These are phyloP conservation scores for Sphagnurus paluster DNA, from an alignment of 1,284 basidiomycete genomes.

Conservation along the genomic window DNA sequence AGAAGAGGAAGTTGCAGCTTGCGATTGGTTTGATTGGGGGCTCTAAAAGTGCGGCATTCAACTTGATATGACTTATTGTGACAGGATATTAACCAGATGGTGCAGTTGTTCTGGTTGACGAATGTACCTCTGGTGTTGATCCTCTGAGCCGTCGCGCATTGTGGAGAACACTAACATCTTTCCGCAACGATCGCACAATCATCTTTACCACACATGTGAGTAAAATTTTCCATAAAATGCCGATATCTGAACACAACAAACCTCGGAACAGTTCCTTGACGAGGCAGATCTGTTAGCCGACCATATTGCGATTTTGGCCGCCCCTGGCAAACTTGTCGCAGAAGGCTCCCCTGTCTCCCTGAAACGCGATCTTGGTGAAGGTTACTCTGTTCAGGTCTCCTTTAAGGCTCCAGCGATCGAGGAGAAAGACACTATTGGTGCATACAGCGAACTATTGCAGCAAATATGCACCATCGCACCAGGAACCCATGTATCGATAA, in stretches of 20 bases:
- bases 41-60: conserved; percentile 56
- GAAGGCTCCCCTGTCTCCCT: conserved; percentile 72
- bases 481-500: conserved; percentile 38
- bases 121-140: conserved; percentile 81
- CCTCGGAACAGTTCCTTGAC: conserved; percentile 57
- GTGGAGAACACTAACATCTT: conserved; percentile 71
- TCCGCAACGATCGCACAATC: conserved; percentile 64
- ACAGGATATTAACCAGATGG: background rate
- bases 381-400: conserved; percentile 62
- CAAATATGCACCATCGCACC: conserved; percentile 50
- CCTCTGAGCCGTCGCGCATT: conserved; percentile 76
- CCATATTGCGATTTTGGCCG: conserved; percentile 71
- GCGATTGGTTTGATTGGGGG: conserved; percentile 78
- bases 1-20: conserved; percentile 81
- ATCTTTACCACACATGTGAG: conserved; percentile 71
- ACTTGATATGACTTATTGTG: conserved; percentile 3
- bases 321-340: conserved; percentile 75
- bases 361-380: conserved; percentile 72
- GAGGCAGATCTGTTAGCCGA: conserved; percentile 82
- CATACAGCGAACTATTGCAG: conserved; percentile 39
- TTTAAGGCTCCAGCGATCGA: conserved; percentile 33
- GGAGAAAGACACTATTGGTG: conserved; percentile 26
- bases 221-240: too few species aligned
- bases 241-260: too few species aligned
- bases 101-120: conserved; percentile 72